Conservation (phyloP, 805 yeast genomes). For the Metschnikowia santaceciliae region DNA sequence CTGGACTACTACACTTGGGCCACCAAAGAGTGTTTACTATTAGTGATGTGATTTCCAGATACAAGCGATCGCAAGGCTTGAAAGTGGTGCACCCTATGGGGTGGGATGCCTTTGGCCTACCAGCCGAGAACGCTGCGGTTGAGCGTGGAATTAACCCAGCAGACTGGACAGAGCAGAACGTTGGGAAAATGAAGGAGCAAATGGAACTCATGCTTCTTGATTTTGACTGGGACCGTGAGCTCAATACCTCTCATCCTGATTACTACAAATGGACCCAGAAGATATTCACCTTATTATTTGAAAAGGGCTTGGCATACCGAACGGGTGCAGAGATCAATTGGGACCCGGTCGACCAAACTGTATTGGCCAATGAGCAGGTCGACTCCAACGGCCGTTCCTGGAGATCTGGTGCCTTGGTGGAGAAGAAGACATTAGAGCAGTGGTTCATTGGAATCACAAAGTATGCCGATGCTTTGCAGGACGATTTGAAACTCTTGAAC, state of each 20-base stretch:
- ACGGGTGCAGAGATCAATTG: slow-evolving; percentile 89
- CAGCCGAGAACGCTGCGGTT: slow-evolving; percentile 97
- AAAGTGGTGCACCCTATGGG: slow-evolving; percentile 95
- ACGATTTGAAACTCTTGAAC: slow-evolving; percentile 57
- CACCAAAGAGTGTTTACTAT: slow-evolving; percentile 91
- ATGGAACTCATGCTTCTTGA: slow-evolving; percentile 73
- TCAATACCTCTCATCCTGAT: slow-evolving; percentile 80
- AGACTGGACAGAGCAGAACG: slow-evolving; percentile 78
- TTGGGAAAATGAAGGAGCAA: slow-evolving; percentile 82
- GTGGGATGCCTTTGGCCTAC: slow-evolving; percentile 98
- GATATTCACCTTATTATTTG: slow-evolving; percentile 67
- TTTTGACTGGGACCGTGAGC: slow-evolving; percentile 91
- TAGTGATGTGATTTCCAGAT: slow-evolving; percentile 79
- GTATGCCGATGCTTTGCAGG: slow-evolving; percentile 63
- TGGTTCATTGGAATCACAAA: slow-evolving; percentile 93
- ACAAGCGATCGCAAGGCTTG: slow-evolving; percentile 68
- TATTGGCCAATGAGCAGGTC: slow-evolving; percentile 92
- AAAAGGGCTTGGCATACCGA: slow-evolving; percentile 80
- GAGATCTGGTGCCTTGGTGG: slow-evolving; percentile 96
- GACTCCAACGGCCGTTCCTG: slow-evolving; percentile 88
- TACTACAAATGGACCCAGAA: slow-evolving; percentile 93
- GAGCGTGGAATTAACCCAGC: slow-evolving; percentile 77
- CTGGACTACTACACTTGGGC: slow-evolving; percentile 90
- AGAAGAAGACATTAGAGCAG: slow-evolving; percentile 74
- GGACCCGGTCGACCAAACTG: slow-evolving; percentile 97